These are phyloP conservation scores for Takashimella tepidaria DNA, from an alignment of 1,284 basidiomycete genomes.

Conservation along the genomic window DNA sequence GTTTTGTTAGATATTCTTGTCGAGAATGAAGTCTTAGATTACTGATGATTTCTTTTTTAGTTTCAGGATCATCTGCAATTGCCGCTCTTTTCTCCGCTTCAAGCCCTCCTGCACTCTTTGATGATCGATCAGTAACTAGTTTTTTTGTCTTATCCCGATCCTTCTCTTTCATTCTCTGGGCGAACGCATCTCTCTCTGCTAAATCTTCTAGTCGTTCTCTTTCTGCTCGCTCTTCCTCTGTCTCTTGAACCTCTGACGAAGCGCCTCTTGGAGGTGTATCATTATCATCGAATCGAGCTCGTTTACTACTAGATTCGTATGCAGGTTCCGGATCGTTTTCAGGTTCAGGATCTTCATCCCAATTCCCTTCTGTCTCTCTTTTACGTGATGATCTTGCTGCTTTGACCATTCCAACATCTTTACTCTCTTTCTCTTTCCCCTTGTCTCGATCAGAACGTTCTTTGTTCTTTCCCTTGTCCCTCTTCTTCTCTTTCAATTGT, in stretches of 20 bases:
- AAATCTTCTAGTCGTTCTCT: constrained; percentile 72
- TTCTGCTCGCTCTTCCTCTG: constrained; percentile 64
- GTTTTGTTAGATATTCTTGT: constrained; percentile 91
- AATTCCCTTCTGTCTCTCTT: constrained; percentile 58
- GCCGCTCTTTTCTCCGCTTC: constrained; percentile 76
- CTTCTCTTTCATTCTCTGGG: constrained; percentile 75
- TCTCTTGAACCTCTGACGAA: constrained; percentile 48
- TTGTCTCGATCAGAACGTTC: constrained; percentile 52
- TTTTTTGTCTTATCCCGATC: constrained; percentile 84
- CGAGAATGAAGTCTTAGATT: constrained; percentile 77
- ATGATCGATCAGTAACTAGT: constrained; percentile 86
- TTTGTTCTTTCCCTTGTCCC: constrained; percentile 48
- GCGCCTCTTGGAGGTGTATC: constrained; percentile 37
- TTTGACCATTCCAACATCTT: constrained; percentile 50
- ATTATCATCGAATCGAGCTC: constrained; percentile 46
- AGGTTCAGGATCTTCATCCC: constrained; percentile 55
- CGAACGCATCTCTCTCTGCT: constrained; percentile 86
- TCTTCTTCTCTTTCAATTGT: constrained; percentile 46
- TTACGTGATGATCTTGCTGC: constrained; percentile 61
- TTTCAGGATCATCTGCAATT: constrained; percentile 77
- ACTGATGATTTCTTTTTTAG: constrained; percentile 72
- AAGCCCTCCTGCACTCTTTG: constrained; percentile 65
- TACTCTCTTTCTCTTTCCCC: constrained; percentile 20
- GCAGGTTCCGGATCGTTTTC: constrained; percentile 68
- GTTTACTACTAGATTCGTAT: constrained; percentile 26